Evolutionary conservation across 1,284 basidiomycete species (phyloP).

Genomic region (Moesziomyces antarcticus): DNA sequence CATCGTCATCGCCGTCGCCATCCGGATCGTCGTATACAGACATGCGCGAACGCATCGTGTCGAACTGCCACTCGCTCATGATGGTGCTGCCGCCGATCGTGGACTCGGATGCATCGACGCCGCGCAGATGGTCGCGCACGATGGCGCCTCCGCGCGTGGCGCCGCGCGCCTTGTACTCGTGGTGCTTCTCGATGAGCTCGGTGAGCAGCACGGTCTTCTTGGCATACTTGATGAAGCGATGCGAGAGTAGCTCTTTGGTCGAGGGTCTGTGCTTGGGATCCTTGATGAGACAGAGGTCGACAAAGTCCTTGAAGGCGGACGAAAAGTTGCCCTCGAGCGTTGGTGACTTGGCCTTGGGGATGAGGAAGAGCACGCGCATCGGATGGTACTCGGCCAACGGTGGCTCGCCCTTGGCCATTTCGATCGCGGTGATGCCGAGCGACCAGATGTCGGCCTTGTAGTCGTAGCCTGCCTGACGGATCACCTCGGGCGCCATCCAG

Average conservation of each 20-base stretch:
- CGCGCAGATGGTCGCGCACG: constrained; percentile 51
- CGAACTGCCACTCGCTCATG: constrained; percentile 93
- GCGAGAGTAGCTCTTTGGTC: constrained; percentile 88
- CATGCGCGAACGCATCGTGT: constrained; percentile 78
- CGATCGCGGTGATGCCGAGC: constrained; percentile 70
- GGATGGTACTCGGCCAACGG: constrained; percentile 71
- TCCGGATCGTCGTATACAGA: constrained; percentile 70
- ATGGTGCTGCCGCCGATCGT: constrained; percentile 72
- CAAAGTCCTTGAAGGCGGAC: constrained; percentile 89
- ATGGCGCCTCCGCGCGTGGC: constrained; percentile 50
- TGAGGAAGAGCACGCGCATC: constrained; percentile 70
- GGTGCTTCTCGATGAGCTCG: constrained; percentile 79
- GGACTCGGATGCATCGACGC: constrained; percentile 37
- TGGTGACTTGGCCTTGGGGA: constrained; percentile 80
- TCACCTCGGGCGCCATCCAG: constrained; percentile 98
- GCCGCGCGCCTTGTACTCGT: constrained; percentile 63
- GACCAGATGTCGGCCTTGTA: constrained; percentile 70
- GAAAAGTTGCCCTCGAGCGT: constrained; percentile 86
- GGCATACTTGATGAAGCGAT: constrained; percentile 88
- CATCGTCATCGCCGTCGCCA: constrained; percentile 72
- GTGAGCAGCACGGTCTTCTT: constrained; percentile 80
- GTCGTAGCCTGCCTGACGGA: constrained; percentile 85
- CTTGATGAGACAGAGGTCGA: constrained; percentile 89
- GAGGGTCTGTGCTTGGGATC: constrained; percentile 87
- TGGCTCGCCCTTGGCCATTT: constrained; percentile 70